phyloP scores from a whole-genome alignment of 2,329 filamentous ascomycete genomes.

The Tolypocladium sp. region DNA sequence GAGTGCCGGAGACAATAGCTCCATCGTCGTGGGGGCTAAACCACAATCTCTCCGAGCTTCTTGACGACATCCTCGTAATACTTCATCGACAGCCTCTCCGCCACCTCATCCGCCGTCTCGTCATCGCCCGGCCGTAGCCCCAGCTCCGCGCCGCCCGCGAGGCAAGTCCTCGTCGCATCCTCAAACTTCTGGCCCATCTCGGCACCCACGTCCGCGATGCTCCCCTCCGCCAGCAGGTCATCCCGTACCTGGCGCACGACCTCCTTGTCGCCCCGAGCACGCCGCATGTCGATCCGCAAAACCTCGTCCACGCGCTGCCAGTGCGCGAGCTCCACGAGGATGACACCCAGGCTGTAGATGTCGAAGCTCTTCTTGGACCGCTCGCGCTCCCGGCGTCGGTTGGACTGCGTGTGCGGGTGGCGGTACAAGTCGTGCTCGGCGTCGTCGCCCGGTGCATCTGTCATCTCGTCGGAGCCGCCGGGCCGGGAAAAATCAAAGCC shows the following conservation, averaged over 20 bases:
- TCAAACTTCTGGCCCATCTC: constrained; percentile 31
- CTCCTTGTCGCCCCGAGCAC: constrained; percentile 24
- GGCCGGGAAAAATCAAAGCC: constrained; percentile 48
- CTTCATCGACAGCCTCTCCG: constrained; percentile 26
- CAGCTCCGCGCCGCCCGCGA: constrained; percentile 25
- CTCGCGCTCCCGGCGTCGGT: constrained; percentile 18
- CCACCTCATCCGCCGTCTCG: constrained; percentile 30
- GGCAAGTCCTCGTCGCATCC: constrained; percentile 24
- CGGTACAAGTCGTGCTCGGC: constrained; percentile 39
- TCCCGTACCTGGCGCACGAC: constrained; percentile 25
- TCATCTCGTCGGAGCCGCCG: constrained; percentile 38
- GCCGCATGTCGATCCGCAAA: constrained; percentile 26
- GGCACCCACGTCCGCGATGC: constrained; percentile 23
- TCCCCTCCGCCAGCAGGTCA: constrained; percentile 18
- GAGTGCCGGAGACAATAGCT: too few species aligned
- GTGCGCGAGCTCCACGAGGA: constrained; percentile 44
- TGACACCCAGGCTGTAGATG: constrained; percentile 41
- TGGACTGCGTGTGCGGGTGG: constrained; percentile 33
- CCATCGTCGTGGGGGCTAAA: constrained; percentile 11
- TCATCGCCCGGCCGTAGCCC: constrained; percentile 26
- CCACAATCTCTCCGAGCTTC: constrained; percentile 24
- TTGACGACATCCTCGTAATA: constrained; percentile 37
- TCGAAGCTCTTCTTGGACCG: constrained; percentile 41
- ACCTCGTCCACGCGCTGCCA: constrained; percentile 38
- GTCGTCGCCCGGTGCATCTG: constrained; percentile 36